Conservation (phyloP, 257 asterid genomes). For the Solanum sejunctum region DNA sequence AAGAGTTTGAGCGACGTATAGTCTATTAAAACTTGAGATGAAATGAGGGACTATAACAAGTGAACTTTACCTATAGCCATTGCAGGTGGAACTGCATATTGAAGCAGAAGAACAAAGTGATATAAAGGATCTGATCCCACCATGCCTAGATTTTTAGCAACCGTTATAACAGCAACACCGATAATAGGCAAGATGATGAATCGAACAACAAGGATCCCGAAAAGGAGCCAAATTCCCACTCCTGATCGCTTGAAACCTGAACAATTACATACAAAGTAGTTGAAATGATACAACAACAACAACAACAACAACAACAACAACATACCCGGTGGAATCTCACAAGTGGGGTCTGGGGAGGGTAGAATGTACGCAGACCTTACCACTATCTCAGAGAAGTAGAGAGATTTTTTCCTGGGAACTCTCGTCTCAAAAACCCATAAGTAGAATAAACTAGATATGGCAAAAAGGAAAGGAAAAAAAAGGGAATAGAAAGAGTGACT, state of each 20-base stretch:
- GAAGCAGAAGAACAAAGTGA: slow-evolving; percentile 16
- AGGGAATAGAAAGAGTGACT: no score
- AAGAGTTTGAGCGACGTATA: neutral
- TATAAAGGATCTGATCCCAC: slow-evolving; percentile 14
- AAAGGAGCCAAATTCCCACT: slow-evolving; percentile 7
- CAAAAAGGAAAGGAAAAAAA: no score
- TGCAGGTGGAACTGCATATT: slow-evolving; percentile 14
- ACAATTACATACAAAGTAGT: neutral
- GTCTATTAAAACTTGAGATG: neutral
- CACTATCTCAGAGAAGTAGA: no score
- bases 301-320: no score
- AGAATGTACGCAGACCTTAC: no score
- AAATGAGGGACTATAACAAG: neutral
- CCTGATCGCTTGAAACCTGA: slow-evolving; percentile 17
- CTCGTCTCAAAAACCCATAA: no score
- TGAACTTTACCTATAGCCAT: slow-evolving; percentile 7
- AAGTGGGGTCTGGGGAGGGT: no score
- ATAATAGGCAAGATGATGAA: slow-evolving; percentile 3
- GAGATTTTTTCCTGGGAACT: no score
- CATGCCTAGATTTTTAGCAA: slow-evolving; percentile 1
- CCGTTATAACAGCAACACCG: neutral
- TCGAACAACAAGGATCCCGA: slow-evolving; percentile 4
- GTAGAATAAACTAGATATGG: no score
- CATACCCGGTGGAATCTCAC: no score
- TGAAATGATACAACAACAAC: neutral